Evolutionary conservation across 2,329 filamentous ascomycete species (phyloP), one percentile per base, ranked within the genome.

Genomic region (Pseudogymnoascus sp.): DNA sequence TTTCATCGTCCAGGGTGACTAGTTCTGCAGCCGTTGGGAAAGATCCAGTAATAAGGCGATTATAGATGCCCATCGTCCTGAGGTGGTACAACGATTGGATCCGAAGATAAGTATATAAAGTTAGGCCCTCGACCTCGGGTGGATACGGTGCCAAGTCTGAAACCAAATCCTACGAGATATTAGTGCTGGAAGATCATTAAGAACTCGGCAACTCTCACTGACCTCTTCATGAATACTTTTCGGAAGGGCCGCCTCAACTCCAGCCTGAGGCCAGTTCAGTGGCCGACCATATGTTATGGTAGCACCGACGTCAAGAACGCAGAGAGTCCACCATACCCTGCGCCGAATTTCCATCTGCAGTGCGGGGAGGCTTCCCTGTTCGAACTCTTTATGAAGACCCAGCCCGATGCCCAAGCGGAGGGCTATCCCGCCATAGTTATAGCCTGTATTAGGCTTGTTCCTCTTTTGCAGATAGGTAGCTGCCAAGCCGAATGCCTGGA

Each of bases 341-440:
- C 64, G 47, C 6, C 63, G 41, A 30, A 65, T 65, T 58, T 66
- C 64, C 62, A 64, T 61, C 57, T 66, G 47, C 6, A 66, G 57
- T 14, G 60, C 61, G 12, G 59, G 59, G 11, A 64, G 61, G 41
- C 64, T 59, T 62, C 63, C 64, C n/a, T 58, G 57, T 30, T 58
- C 58, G 38, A 66, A 66, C 35, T 66, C 64, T 53, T 66, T 66
- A 63, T 81, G 78, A 3, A 81, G 70, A 0, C 79, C 78, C 4
- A 81, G 67, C 0, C 78, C 77, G 58, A 80, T 75, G 8, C 92
- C 92, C 87, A 97, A 91, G 66, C 91, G 89, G 67, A 97, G 89
- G 4, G 93, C 97, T 71, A 97, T 84, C 74, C 95, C 96, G 60
- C 97, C 86, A 76, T 97, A 97, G 11, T 80, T 80, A 64, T 78